Base-by-base conservation (phyloP, 352 stramenopile species). In the Pythium oligandrum region DNA sequence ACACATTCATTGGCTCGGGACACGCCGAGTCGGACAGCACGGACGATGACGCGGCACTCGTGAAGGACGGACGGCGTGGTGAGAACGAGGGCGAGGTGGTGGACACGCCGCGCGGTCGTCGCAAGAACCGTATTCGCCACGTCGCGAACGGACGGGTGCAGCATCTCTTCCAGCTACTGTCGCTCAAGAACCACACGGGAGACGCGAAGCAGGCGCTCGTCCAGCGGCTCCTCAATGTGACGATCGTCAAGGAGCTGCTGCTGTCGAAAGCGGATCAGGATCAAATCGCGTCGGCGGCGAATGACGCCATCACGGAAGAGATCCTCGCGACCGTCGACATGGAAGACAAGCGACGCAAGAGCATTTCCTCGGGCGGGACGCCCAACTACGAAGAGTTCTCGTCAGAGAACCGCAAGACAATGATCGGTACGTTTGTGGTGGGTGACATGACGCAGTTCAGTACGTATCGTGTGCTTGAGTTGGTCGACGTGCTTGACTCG, bases 401-500 rank as follows among this genome's bases (percentile, higher is more conserved):
- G 43, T 11, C 9, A 30, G 43, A 48, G 9, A 30, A 48, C 9
- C 43, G 43, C 43, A 2, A 53, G 30, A 17, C 11, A 39, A 6
- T 43, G 38, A 36, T 17, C 50, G 39, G 35, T 59, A 31, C 48
- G 48, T 40, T 26, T 1, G 48, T 10, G 9, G 6, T 30, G 42
- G 51, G 51, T 34, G 53, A 12, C 17, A 30, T 6, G n/a, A 47
- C 30, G 40, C 65, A 71, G 26, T 71, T 78, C 55, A 76, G 62
- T 43, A 66, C 72, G 17, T 88, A 86, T 55, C 69, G 73, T n/a
- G 75, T 90, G 48, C 59, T 90, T 7, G 79, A 90, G 48, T 67
- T 93, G 2, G 71, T 90, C 32, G 79, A 90, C 53, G 72, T 90
- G 44, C 64, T 91, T 39, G 82, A 93, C 54, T 79, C 79, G 32